These are phyloP conservation scores for Fraxinus nigra DNA, from an alignment of 305 asterid genomes.

Conservation along the genomic window DNA sequence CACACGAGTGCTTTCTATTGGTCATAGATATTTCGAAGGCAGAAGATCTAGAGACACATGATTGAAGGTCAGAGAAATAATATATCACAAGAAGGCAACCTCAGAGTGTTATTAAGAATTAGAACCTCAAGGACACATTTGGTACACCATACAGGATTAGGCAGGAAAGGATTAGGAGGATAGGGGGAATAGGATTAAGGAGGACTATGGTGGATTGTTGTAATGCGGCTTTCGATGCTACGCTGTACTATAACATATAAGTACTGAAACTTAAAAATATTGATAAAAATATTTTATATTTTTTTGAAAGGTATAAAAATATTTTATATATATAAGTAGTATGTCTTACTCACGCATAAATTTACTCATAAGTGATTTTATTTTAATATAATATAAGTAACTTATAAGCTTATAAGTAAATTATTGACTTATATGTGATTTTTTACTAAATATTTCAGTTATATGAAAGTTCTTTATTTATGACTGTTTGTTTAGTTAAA, in stretches of 20 bases:
- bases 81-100: not conserved
- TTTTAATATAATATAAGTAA: too few relatives aligned
- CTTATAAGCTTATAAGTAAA: too few relatives aligned
- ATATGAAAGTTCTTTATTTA: not conserved
- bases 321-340: not conserved
- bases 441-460: not conserved
- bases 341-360: too few relatives aligned
- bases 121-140: not conserved
- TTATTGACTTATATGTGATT: not conserved
- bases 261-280: not conserved
- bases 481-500: not conserved
- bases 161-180: not conserved
- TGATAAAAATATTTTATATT: too few relatives aligned
- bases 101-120: not conserved
- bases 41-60: not conserved
- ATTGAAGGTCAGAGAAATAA: not conserved
- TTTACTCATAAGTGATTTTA: too few relatives aligned
- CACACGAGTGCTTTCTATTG: not conserved
- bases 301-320: too few relatives aligned
- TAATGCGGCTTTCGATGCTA: not conserved
- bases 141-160: not conserved
- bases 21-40: not conserved
- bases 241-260: not conserved
- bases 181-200: not conserved
- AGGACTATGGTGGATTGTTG: not conserved